Base-by-base conservation (phyloP, 1,284 basidiomycete species). In the Fereydounia khargensis region DNA sequence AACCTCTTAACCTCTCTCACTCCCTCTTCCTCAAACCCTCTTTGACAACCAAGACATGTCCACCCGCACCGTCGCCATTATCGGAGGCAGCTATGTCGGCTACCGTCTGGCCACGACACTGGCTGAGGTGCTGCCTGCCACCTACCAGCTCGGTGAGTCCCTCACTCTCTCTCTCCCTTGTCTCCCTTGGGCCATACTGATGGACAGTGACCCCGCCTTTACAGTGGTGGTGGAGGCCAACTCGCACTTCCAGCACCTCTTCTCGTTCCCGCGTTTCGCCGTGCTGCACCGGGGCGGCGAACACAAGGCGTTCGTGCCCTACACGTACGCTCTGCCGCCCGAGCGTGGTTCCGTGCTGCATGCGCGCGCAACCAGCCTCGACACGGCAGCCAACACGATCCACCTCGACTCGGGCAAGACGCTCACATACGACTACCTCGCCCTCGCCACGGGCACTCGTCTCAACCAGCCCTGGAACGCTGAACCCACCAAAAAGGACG, bases 261-360 rank as follows among this genome's bases (percentile, higher is more conserved):
- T 85, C 71, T 81, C 82, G 32, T 79, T 86, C 30, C 84, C 80
- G 2, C 77, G 81, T 45, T 78, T 77, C 54, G 72, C 77, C 6
- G 74, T 80, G 14, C 47, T 79, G 8, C 79, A 83, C 6, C 74
- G 78, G 5, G 56, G 76, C 6, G 79, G 79, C 35, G 78, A 78
- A 31, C 73, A 79, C 25, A 80, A 80, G 55, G 78, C 75, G 10
- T 85, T 88, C 75, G 82, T 77, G 76, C 79, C 64, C 0, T 81
- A 79, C 66, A 61, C 65, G 6, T 49, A 64, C 49, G 88, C 91
- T 83, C 90, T 88, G 80, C n/a, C n/a, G n/a, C 89, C 89, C 78
- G 82, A 88, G 51, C 33, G 17, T 16, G 6, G 7, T 16, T 16
- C 27, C 3, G 38, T 52, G 13, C 20, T 61, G 3, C 58, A 56